Conservation (phyloP, 2,329 filamentous ascomycete species). For the Colletotrichum horii region DNA sequence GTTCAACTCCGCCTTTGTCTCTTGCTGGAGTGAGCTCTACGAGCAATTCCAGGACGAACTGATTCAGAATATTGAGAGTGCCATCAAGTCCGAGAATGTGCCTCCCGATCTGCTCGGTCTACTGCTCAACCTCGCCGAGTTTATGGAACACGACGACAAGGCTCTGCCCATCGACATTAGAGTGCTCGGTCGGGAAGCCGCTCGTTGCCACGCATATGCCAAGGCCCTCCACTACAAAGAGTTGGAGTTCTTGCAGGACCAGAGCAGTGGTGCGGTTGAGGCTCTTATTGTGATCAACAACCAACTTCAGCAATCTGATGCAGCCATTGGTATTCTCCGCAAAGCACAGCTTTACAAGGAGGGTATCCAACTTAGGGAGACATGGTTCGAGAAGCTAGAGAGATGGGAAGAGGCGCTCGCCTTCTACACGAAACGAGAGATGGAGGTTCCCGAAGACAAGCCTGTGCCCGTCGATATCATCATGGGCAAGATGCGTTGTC, state of each 20-base stretch:
- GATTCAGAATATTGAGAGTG: constrained; percentile 93
- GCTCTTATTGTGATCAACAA: constrained; percentile 99
- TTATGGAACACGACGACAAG: constrained; percentile 99
- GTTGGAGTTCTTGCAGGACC: constrained; percentile 95
- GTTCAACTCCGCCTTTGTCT: constrained; percentile 99
- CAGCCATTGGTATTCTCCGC: constrained; percentile 94
- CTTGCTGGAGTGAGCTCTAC: constrained; percentile 97
- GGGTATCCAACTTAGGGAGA: constrained; percentile 91
- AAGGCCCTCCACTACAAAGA: constrained; percentile 99
- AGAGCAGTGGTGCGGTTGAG: constrained; percentile 93
- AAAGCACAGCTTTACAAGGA: constrained; percentile 96
- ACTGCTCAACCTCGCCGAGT: constrained; percentile 94
- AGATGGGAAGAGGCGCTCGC: constrained; percentile 96
- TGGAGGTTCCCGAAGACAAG: constrained; percentile 64
- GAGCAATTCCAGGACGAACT: constrained; percentile 97
- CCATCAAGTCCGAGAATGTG: constrained; percentile 93
- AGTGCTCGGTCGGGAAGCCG: constrained; percentile 91
- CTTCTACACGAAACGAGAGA: constrained; percentile 88
- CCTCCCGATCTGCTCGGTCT: constrained; percentile 95
- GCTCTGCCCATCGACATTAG: constrained; percentile 96
- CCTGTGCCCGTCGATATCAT: constrained; percentile 84
- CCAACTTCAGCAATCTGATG: constrained; percentile 97
- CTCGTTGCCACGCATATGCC: constrained; percentile 95
- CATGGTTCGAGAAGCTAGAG: constrained; percentile 98
- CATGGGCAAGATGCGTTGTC: constrained; percentile 99